phyloP scores from a whole-genome alignment of 805 yeast species.

The Debaryomyces hansenii region DNA sequence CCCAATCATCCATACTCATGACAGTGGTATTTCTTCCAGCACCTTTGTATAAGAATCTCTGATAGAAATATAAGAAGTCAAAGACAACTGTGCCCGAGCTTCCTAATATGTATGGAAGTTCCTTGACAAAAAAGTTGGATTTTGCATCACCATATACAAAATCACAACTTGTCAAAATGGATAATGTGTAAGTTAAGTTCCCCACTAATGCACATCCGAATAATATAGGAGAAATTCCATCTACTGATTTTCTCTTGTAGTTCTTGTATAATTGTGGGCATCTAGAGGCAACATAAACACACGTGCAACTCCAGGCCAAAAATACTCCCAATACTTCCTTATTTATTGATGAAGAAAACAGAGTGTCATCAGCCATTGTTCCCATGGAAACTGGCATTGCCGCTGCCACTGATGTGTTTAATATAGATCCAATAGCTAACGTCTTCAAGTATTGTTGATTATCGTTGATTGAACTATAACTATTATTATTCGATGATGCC shows the following conservation, averaged over 20 bases:
- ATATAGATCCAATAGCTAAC: conserved; percentile 7
- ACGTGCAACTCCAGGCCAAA: conserved; percentile 79
- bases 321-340: conserved; percentile 16
- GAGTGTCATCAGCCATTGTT: background rate
- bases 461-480: conserved; percentile 14
- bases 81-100: conserved; percentile 82
- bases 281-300: conserved; percentile 73
- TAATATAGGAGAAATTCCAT: conserved; percentile 78
- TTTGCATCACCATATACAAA: conserved; percentile 37
- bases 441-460: conserved; percentile 1
- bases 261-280: conserved; percentile 84
- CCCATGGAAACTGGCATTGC: conserved; percentile 12
- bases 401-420: conserved; percentile 5
- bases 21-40: conserved; percentile 18
- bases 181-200: conserved; percentile 71
- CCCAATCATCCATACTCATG: conserved; percentile 22
- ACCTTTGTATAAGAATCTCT: conserved; percentile 39
- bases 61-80: conserved; percentile 71
- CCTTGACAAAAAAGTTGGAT: conserved; percentile 56
- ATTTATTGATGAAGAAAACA: background rate
- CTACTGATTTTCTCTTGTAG: conserved; percentile 74
- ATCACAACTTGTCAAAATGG: conserved; percentile 67
- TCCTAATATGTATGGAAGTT: conserved; percentile 81
- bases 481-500: conserved; percentile 10
- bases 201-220: conserved; percentile 80